A percentile compares a stretch with the other conserved stretches of the same genome.
These are phyloP conservation scores for Coffea canephora DNA, from an alignment of 257 asterid genomes.

Conservation along the genomic window DNA sequence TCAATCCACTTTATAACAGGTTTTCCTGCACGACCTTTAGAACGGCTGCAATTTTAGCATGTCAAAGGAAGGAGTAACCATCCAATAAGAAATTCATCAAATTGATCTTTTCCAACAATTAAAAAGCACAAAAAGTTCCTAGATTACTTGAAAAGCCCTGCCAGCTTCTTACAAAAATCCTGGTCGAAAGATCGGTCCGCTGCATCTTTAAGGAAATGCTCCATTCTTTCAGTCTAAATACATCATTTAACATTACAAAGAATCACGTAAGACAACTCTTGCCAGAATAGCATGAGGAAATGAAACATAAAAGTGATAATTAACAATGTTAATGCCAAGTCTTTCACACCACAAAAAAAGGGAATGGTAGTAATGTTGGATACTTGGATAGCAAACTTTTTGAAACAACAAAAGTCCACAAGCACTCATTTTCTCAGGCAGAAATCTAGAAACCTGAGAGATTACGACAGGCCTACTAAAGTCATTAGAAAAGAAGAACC, in stretches of 20 bases:
- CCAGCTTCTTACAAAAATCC: conserved; percentile 59
- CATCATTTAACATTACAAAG: not conserved
- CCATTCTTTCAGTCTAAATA: conserved; percentile 71
- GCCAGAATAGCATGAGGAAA: not conserved
- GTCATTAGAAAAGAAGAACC: not conserved
- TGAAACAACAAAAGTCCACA: not conserved
- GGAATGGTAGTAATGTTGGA: not conserved
- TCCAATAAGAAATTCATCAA: not conserved
- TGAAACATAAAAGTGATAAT: not conserved
- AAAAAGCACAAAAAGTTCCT: not conserved
- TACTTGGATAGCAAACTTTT: not conserved
- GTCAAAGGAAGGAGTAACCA: conserved; percentile 8
- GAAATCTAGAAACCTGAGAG: too few species aligned
- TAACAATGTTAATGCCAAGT: not conserved
- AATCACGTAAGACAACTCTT: not conserved
- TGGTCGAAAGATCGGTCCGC: conserved; percentile 42
- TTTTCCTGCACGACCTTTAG: conserved; percentile 88
- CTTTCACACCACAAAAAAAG: not conserved
- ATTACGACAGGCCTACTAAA: not conserved
- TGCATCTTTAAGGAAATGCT: conserved; percentile 35
- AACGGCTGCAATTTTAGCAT: conserved; percentile 48
- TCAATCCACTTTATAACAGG: conserved; percentile 75
- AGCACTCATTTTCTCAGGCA: not conserved
- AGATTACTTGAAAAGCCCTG: conserved; percentile 60
- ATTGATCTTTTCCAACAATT: conserved; percentile 1